These are phyloP conservation scores for Xylariaceae sp. DNA, from an alignment of 2,329 filamentous ascomycete genomes.

Conservation along the genomic window DNA sequence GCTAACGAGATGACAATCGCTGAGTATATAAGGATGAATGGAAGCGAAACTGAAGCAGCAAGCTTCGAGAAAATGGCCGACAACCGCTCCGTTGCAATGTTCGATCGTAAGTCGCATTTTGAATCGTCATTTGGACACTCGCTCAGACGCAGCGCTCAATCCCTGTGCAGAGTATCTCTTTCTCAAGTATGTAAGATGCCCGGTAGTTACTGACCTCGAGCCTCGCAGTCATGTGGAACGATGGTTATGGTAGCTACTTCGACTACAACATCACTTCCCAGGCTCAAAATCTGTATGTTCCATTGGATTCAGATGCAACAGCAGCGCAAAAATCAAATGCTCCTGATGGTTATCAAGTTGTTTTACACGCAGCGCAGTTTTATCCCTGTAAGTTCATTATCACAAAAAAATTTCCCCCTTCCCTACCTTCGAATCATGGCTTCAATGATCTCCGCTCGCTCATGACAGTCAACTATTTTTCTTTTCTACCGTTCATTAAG, in stretches of 20 bases:
- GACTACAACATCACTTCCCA: conserved; percentile 63
- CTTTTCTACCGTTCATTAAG: too few species aligned
- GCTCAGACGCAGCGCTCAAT: too few species aligned
- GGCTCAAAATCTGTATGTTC: conserved; percentile 51
- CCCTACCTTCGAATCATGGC: too few species aligned
- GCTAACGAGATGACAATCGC: conserved; percentile 59
- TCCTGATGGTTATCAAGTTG: conserved; percentile 51
- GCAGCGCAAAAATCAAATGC: conserved; percentile 38
- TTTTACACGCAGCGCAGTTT: conserved; percentile 57
- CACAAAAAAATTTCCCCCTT: too few species aligned
- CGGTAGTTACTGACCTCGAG: too few species aligned
- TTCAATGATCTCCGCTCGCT: too few species aligned
- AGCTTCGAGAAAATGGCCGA: conserved; percentile 46
- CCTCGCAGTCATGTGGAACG: conserved; percentile 56
- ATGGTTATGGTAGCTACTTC: conserved; percentile 59
- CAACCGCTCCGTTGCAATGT: conserved; percentile 58
- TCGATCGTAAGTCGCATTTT: conserved; percentile 33
- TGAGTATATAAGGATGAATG: conserved; percentile 45
- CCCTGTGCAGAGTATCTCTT: too few species aligned
- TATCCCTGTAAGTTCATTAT: conserved; percentile 43
- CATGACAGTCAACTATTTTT: too few species aligned
- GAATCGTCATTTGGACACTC: too few species aligned
- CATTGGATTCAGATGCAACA: conserved; percentile 42
- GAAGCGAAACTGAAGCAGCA: conserved; percentile 45
- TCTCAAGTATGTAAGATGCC: too few species aligned